Base-by-base conservation (phyloP, 2,329 filamentous ascomycete species). In the Calycina marina region DNA sequence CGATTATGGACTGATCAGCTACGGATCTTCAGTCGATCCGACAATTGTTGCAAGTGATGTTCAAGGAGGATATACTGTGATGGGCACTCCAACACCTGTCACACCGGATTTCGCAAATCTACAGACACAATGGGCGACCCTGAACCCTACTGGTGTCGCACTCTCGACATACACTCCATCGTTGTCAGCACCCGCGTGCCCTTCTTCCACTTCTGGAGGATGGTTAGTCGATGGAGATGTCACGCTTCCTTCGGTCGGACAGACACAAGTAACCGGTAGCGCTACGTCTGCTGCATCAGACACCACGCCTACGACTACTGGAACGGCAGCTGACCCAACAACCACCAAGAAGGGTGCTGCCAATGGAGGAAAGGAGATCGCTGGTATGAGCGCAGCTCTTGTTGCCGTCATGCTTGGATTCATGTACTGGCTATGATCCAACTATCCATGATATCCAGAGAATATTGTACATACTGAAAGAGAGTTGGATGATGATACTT, bases 61-160 rank as follows among this genome's bases (percentile, higher is more conserved):
- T 29, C 59, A 63, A 37, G 81, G 72, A 44, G 78, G 81, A 18
- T 85, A 67, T 55, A 67, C 70, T 0, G 69, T 79, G 43, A 68
- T 68, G 30, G 84, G 84, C 32, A 82, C 69, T 0, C 84, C 84
- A 0, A 79, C 66, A 0, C 79, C 83, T 0, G 61, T 84, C 16
- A 59, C 59, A 4, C 82, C 84, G 0, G 84, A 93, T 51, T 93
- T 88, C 52, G 52, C 62, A 45, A 90, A 90, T 52, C 66, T 93
- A 37, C 73, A 76, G 58, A 64, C 60, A 16, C 74, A 82, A 44
- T 93, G 84, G 84, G 73, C 73, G 5, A 77, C 70, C 4, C 58
- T 83, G 32, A 68, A 60, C 5, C 82, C 84, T 0, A 71, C 71
- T 0, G 79, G 83, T 18, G 67, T 88, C 25, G 63, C 66, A 25